These are phyloP conservation scores for Olyra latifolia DNA, from an alignment of 176 grass and related monocot species.

Conservation along the genomic window DNA sequence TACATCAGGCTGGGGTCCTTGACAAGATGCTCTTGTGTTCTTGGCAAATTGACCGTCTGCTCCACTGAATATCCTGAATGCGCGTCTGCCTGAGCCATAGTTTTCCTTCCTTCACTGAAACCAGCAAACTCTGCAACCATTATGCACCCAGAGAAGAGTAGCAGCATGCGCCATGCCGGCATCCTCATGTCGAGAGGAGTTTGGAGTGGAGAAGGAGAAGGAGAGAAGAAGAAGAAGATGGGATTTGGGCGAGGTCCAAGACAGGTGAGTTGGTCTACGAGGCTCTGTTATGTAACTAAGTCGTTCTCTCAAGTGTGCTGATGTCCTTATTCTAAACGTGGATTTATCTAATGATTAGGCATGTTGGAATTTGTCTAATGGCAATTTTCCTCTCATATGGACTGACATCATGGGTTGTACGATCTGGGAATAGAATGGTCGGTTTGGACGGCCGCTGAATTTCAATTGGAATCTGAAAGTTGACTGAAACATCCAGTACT, in stretches of 20 bases:
- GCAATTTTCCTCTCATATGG: background rate
- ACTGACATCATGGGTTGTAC: background rate
- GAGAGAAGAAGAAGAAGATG: background rate
- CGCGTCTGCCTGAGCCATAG: background rate
- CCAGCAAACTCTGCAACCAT: background rate
- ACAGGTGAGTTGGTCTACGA: background rate
- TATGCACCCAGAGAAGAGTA: conserved; percentile 15
- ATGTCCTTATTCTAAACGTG: background rate
- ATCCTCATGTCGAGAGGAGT: background rate
- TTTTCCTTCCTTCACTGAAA: conserved; percentile 11
- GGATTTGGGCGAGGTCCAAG: background rate
- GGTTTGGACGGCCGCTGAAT: conserved; percentile 3
- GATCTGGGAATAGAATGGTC: background rate
- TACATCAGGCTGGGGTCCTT: background rate
- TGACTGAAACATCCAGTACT: conserved; percentile 9
- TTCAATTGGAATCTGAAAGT: background rate
- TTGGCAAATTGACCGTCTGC: background rate
- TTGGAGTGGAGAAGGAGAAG: background rate
- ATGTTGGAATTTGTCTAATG: conserved; percentile 23
- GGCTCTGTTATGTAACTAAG: background rate
- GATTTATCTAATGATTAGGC: conserved; percentile 31
- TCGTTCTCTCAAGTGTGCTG: background rate
- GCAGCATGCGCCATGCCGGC: background rate
- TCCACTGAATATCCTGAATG: conserved; percentile 1
- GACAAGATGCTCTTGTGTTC: background rate